These are phyloP conservation scores for Leptodontidium sp. DNA, from an alignment of 2,329 filamentous ascomycete species.

Conservation along the genomic window DNA sequence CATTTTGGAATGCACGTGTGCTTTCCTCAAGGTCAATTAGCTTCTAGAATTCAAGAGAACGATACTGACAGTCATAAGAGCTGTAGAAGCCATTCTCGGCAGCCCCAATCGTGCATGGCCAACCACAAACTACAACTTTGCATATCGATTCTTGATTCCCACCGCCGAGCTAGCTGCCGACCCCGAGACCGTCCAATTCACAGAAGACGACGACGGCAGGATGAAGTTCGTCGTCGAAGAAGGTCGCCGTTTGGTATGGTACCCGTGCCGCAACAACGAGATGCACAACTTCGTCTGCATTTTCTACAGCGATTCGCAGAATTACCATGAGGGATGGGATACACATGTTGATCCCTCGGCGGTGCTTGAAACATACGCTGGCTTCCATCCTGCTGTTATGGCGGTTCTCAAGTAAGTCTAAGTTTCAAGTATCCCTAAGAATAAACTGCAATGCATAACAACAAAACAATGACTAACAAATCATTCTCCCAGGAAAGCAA, in stretches of 20 bases:
- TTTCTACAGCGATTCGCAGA: constrained; percentile 55
- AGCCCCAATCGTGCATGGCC: constrained; percentile 21
- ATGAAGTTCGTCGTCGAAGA: constrained; percentile 43
- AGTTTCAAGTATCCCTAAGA: constrained; percentile 16
- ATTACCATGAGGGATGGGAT: constrained; percentile 48
- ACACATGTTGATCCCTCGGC: constrained; percentile 48
- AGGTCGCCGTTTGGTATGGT: constrained; percentile 56
- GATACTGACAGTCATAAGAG: constrained; percentile 6
- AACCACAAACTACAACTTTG: constrained; percentile 42
- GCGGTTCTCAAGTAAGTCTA: constrained; percentile 53
- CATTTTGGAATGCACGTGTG: too few species aligned
- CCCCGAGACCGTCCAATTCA: constrained; percentile 45
- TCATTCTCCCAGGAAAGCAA: constrained; percentile 58
- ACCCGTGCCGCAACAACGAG: constrained; percentile 55
- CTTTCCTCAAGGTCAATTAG: not conserved
- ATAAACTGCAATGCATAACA: not conserved
- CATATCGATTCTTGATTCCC: constrained; percentile 44
- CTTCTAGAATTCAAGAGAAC: not conserved
- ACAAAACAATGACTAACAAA: constrained; percentile 50
- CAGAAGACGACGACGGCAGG: constrained; percentile 40
- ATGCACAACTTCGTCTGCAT: constrained; percentile 60
- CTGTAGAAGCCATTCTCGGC: constrained; percentile 26
- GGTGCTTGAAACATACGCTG: constrained; percentile 50
- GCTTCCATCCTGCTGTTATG: constrained; percentile 54
- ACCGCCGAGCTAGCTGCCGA: constrained; percentile 44